These are phyloP conservation scores for Plasmodium vivax DNA, from an alignment of 169 alveolate genomes.

Conservation along the genomic window DNA sequence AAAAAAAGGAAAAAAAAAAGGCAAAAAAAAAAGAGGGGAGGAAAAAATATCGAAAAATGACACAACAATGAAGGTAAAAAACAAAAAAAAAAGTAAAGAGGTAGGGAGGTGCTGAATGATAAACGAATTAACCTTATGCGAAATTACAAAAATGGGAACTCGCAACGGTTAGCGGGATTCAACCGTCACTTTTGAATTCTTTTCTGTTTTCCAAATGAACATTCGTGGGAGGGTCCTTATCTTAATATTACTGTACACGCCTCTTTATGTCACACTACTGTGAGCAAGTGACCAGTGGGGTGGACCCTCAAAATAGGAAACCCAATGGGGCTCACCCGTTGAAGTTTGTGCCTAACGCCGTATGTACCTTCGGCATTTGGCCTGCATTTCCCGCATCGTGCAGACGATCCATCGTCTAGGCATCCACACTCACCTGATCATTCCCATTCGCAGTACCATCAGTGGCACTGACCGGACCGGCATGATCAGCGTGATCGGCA, in stretches of 20 bases:
- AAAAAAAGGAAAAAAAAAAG: not conserved
- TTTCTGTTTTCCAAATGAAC: not conserved
- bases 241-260: not conserved
- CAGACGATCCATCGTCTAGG: not conserved
- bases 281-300: not conserved
- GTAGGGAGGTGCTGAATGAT: not conserved
- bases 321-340: not conserved
- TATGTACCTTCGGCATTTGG: not conserved
- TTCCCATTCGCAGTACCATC: not conserved
- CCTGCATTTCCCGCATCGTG: not conserved
- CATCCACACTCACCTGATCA: not conserved
- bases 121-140: not conserved
- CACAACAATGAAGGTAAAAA: not conserved
- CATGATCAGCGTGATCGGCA: not conserved
- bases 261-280: not conserved
- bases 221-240: not conserved
- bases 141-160: not conserved
- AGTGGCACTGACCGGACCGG: not conserved
- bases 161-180: not conserved
- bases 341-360: not conserved
- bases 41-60: not conserved
- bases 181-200: not conserved
- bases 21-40: not conserved
- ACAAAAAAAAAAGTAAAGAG: not conserved
- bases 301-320: not conserved